Evolutionary conservation across 257 asterid species (phyloP), one percentile per base, ranked within the genome.

Genomic region (Pogostemon cablin): DNA sequence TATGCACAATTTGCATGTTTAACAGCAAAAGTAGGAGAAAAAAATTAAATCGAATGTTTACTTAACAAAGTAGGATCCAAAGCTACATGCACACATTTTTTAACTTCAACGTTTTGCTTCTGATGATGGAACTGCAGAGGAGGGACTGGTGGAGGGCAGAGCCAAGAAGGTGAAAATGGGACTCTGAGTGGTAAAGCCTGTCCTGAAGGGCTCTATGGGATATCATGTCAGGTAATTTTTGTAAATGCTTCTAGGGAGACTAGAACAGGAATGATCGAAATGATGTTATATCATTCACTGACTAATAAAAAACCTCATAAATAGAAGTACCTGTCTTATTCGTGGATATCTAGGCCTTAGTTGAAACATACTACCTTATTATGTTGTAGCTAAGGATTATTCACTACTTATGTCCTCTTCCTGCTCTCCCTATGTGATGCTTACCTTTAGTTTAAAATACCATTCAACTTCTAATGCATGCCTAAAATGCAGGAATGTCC

Each of bases 121-220:
- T 84, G 68, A 35, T 75, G 65, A 48, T 77, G 75, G 72, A 74
- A 60, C 72, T 65, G 82, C 92, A 92, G 98, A 54, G 96, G 95
- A 75, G 98, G 98, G 71, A 74, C 72, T 75, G 93, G 96, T 74
- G 81, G 88, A 84, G 93, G 86, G 67, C 78, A 79, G 43, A 96
- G 96, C 49, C 85, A 52, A 68, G 84, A 77, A 68, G 96, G 96
- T 25, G 90, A 85, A 73, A 89, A 83, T 69, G 98, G 98, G 60
- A 87, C 95, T 43, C 72, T 91, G 69, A 87, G 87, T 37, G 98
- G 98, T 65, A 83, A 87, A 80, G 89, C 88, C 78, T 91, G 98
- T 76, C 98, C 96, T 11, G 71, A 78, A 69, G 98, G 98, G 66
- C 98, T 91, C 47, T 86, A 83, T 71, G 98, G 98, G 78, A 79